These are phyloP conservation scores for Talaromyces pinophilus DNA, from an alignment of 2,329 filamentous ascomycete genomes.

Conservation along the genomic window DNA sequence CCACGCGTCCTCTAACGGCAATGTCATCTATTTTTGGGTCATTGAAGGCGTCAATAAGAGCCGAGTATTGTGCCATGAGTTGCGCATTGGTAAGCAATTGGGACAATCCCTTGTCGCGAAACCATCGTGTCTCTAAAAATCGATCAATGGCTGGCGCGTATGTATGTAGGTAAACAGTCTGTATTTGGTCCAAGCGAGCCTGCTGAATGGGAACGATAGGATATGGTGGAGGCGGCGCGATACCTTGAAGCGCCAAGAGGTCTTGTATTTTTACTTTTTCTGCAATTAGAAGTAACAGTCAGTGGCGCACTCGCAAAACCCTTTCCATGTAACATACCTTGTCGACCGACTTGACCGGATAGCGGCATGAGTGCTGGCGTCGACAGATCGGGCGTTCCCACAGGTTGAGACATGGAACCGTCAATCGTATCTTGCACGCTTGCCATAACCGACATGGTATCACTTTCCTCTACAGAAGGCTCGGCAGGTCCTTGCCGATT, in stretches of 20 bases:
- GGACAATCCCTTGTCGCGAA: conserved; percentile 58
- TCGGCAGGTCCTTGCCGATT: conserved; percentile 55
- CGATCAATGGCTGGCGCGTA: conserved; percentile 73
- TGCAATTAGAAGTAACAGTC: conserved; percentile 35
- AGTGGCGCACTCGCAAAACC: conserved; percentile 26
- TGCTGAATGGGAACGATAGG: conserved; percentile 50
- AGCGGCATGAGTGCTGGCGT: conserved; percentile 32
- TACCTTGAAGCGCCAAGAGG: conserved; percentile 65
- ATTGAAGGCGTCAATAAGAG: conserved; percentile 58
- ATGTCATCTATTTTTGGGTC: conserved; percentile 42
- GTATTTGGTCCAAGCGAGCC: conserved; percentile 64
- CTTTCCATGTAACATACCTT: conserved; percentile 37
- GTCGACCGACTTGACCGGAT: conserved; percentile 23
- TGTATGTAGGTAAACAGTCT: conserved; percentile 70
- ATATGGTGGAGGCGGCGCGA: conserved; percentile 59
- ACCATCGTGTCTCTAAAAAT: conserved; percentile 85
- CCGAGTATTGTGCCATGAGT: conserved; percentile 67
- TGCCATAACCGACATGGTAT: conserved; percentile 34
- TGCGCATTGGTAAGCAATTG: conserved; percentile 57
- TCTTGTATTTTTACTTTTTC: conserved; percentile 71
- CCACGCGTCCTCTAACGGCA: conserved; percentile 40
- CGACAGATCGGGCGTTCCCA: conserved; percentile 30
- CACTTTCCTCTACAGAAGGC: conserved; percentile 60
- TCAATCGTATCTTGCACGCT: conserved; percentile 39
- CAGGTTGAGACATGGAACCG: conserved; percentile 31